Evolutionary conservation across 805 yeast genomes (phyloP).

Genomic region (Dipodascus albidus): DNA sequence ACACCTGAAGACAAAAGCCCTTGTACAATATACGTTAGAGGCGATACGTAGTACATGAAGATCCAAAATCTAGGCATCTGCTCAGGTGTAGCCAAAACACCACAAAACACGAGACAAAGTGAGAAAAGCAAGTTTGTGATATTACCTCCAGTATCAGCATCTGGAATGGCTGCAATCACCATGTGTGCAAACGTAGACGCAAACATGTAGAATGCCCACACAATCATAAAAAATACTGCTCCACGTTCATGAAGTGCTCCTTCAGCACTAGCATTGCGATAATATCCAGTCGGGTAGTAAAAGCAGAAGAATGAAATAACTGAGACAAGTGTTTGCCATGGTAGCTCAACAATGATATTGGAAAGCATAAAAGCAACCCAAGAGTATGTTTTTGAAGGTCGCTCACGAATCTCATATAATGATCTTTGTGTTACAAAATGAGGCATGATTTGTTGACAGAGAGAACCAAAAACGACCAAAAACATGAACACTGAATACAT

Average conservation of each 20-base stretch:
- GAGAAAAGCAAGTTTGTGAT: conserved; percentile 46
- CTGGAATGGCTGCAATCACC: conserved; percentile 44
- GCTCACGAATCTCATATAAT: conserved; percentile 60
- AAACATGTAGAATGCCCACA: conserved; percentile 36
- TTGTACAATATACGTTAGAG: conserved; percentile 53
- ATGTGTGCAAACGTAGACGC: conserved; percentile 25
- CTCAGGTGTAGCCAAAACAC: conserved; percentile 51
- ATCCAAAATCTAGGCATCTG: conserved; percentile 63
- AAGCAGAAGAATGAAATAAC: conserved; percentile 45
- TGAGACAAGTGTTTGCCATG: conserved; percentile 51
- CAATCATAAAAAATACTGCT: conserved; percentile 27
- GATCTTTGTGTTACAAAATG: conserved; percentile 48
- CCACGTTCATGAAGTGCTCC: conserved; percentile 33
- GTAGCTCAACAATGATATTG: conserved; percentile 55
- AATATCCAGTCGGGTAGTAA: conserved; percentile 66
- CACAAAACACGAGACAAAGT: conserved; percentile 61
- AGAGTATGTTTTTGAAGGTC: conserved; percentile 59
- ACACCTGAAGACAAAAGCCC: conserved; percentile 39
- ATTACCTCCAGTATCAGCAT: conserved; percentile 55
- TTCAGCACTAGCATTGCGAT: conserved; percentile 42
- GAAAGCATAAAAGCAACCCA: conserved; percentile 55
- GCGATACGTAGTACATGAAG: conserved; percentile 66
- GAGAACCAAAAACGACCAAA: conserved; percentile 39
- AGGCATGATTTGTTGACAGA: conserved; percentile 55
- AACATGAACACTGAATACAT: conserved; percentile 70